phyloP scores from a whole-genome alignment of 2,329 filamentous ascomycete species.

The Torrubiellomyces zombiae region DNA sequence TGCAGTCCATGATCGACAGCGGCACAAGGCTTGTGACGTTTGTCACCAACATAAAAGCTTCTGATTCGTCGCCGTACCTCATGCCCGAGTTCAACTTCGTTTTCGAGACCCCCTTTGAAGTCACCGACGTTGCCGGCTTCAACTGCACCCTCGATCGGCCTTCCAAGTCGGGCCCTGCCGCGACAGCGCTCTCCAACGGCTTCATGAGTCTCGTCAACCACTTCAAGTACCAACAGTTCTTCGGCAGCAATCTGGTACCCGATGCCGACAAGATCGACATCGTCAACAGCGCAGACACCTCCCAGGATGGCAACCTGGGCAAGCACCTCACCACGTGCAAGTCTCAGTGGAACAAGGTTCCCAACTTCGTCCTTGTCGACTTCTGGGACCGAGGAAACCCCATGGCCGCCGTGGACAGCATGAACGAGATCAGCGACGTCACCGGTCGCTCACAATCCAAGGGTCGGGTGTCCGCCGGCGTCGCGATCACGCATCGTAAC shows the following conservation, averaged over 20 bases:
- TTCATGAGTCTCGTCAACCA: conserved; percentile 65
- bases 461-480: conserved; percentile 6
- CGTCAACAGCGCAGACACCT: conserved; percentile 48
- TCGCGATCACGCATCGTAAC: conserved; percentile 4
- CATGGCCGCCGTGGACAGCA: conserved; percentile 48
- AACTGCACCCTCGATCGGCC: conserved; percentile 58
- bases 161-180: conserved; percentile 25
- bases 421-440: conserved; percentile 39
- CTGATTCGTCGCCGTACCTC: conserved; percentile 34
- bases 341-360: conserved; percentile 40
- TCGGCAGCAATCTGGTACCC: conserved; percentile 41
- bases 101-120: conserved; percentile 59
- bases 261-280: conserved; percentile 40
- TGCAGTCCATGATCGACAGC: conserved; percentile 49
- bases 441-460: conserved; percentile 16
- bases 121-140: conserved; percentile 45
- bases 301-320: conserved; percentile 34
- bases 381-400: conserved; percentile 61
- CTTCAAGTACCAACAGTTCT: conserved; percentile 47
- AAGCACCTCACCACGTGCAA: conserved; percentile 36
- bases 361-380: conserved; percentile 65
- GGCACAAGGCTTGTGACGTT: conserved; percentile 53
- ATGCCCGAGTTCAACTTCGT: conserved; percentile 48
- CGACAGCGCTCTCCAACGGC: conserved; percentile 36
- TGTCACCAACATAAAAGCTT: conserved; percentile 35